phyloP scores from a whole-genome alignment of 208 protist genomes.

The Endotrypanum monterogeii region DNA sequence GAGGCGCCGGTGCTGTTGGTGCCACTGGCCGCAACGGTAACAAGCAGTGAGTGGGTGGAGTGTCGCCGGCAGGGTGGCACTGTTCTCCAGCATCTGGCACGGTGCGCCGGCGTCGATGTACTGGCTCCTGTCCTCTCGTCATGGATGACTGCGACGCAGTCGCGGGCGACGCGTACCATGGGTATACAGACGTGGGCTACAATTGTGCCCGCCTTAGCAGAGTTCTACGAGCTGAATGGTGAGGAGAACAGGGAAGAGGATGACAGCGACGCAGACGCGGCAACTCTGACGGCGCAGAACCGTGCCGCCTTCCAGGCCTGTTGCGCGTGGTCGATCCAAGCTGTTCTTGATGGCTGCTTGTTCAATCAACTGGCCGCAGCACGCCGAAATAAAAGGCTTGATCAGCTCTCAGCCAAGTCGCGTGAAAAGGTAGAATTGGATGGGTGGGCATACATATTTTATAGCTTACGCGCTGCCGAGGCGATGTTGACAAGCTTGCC shows the following conservation, averaged over 20 bases:
- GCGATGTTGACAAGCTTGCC: conserved; percentile 53
- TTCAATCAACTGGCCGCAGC: conserved; percentile 59
- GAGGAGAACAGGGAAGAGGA: conserved; percentile 4
- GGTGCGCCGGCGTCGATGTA: conserved; percentile 75
- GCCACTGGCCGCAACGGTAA: conserved; percentile 68
- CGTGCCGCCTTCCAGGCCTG: conserved; percentile 46
- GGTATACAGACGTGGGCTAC: conserved; percentile 76
- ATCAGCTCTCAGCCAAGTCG: conserved; percentile 36
- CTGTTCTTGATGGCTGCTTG: conserved; percentile 59
- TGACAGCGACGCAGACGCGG: conserved; percentile 16
- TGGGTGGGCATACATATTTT: conserved; percentile 81
- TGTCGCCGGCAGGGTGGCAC: conserved; percentile 51
- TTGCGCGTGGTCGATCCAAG: conserved; percentile 64
- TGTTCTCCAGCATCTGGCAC: conserved; percentile 65
- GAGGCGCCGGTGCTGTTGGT: conserved; percentile 81
- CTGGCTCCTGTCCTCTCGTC: conserved; percentile 65
- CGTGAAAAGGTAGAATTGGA: conserved; percentile 65
- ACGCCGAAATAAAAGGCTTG: conserved; percentile 25
- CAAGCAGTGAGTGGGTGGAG: conserved; percentile 65
- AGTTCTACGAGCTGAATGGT: conserved; percentile 24
- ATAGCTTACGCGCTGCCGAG: conserved; percentile 78
- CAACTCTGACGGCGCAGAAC: conserved; percentile 26
- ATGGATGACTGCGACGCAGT: conserved; percentile 52
- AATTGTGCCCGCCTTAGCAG: conserved; percentile 51
- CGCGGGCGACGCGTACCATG: conserved; percentile 53